Percentiles rank a stretch among this genome's conserved stretches.
Conservation (phyloP, 2,329 filamentous ascomycete genomes). For the Xylariaceae sp. region DNA sequence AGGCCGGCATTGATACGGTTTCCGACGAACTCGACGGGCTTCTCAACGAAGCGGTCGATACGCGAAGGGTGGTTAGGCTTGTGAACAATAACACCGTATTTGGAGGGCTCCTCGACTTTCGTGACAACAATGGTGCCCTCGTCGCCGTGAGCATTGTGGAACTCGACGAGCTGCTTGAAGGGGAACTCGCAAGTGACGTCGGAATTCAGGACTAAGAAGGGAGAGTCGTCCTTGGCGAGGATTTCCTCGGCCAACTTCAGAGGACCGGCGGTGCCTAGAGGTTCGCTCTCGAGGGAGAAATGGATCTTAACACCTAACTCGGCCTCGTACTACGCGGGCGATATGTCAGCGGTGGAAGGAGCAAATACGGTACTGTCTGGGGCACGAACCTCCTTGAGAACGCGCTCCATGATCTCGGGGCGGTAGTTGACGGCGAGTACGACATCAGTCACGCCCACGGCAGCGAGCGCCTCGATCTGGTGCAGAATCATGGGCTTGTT, state of each 20-base stretch:
- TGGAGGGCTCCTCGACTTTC: conserved; percentile 98
- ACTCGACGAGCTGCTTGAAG: conserved; percentile 81
- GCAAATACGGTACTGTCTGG: conserved; percentile 4
- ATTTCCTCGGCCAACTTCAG: conserved; percentile 93
- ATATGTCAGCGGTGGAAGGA: conserved; percentile 5
- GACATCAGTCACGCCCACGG: conserved; percentile 93
- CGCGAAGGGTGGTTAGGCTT: conserved; percentile 85
- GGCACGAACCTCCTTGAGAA: conserved; percentile 73
- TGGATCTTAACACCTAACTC: conserved; percentile 92
- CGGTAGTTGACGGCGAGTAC: conserved; percentile 98
- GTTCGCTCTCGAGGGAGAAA: conserved; percentile 95
- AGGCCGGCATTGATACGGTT: conserved; percentile 99
- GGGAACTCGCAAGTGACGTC: conserved; percentile 98
- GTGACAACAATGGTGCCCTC: conserved; percentile 98
- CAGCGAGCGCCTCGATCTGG: conserved; percentile 91
- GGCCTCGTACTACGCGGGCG: conserved; percentile 67
- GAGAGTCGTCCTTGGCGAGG: conserved; percentile 85
- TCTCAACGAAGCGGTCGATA: conserved; percentile 99
- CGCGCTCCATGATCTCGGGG: conserved; percentile 94
- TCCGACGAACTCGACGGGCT: conserved; percentile 96
- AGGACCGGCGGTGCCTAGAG: conserved; percentile 89
- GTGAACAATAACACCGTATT: conserved; percentile 98
- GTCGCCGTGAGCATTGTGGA: conserved; percentile 89
- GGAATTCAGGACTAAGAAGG: conserved; percentile 98
- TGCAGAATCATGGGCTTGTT: conserved; percentile 99